A percentile compares a stretch with the other conserved stretches of the same genome.
Evolutionary conservation across 2,329 filamentous ascomycete species (phyloP).

Genomic region (Alternaria ethzedia): DNA sequence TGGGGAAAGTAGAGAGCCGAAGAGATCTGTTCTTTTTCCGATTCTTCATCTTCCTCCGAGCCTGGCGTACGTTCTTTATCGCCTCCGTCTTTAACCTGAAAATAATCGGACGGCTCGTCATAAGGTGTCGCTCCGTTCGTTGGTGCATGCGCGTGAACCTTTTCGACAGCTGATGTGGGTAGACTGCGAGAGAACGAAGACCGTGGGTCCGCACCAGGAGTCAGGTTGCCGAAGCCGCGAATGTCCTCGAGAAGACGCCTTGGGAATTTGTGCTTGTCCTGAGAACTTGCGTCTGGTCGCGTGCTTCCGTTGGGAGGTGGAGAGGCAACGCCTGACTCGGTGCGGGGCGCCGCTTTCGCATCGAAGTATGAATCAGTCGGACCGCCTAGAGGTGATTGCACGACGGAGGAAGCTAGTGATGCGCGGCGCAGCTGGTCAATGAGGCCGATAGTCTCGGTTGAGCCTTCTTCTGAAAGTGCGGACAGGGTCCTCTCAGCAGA

Average conservation of each 20-base stretch:
- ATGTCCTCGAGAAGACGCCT: slow-evolving; percentile 63
- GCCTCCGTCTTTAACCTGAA: slow-evolving; percentile 28
- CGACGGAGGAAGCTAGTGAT: slow-evolving; percentile 33
- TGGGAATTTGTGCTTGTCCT: slow-evolving; percentile 48
- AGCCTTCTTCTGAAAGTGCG: slow-evolving; percentile 33
- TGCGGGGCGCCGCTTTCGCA: slow-evolving; percentile 15
- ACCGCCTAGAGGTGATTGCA: slow-evolving; percentile 32
- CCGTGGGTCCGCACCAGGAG: slow-evolving; percentile 53
- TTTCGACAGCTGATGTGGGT: slow-evolving; percentile 44
- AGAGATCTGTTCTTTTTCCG: slow-evolving; percentile 84
- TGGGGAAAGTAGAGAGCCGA: slow-evolving; percentile 84
- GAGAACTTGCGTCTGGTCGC: slow-evolving; percentile 1
- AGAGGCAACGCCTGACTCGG: slow-evolving; percentile 6
- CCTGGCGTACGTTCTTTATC: slow-evolving; percentile 32
- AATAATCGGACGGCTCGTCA: slow-evolving; percentile 35
- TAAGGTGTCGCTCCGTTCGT: slow-evolving; percentile 24
- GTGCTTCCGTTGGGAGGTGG: neutral
- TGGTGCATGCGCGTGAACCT: slow-evolving; percentile 31
- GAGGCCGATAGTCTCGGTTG: slow-evolving; percentile 18
- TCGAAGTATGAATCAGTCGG: slow-evolving; percentile 40
- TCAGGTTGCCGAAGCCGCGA: slow-evolving; percentile 60
- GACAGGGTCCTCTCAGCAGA: slow-evolving; percentile 37
- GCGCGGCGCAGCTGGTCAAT: slow-evolving; percentile 27
- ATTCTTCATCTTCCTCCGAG: slow-evolving; percentile 61
- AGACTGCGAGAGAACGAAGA: slow-evolving; percentile 62